Evolutionary conservation across 108 stramenopile genomes (phyloP).

Genomic region (Mediolabrus comicus): DNA sequence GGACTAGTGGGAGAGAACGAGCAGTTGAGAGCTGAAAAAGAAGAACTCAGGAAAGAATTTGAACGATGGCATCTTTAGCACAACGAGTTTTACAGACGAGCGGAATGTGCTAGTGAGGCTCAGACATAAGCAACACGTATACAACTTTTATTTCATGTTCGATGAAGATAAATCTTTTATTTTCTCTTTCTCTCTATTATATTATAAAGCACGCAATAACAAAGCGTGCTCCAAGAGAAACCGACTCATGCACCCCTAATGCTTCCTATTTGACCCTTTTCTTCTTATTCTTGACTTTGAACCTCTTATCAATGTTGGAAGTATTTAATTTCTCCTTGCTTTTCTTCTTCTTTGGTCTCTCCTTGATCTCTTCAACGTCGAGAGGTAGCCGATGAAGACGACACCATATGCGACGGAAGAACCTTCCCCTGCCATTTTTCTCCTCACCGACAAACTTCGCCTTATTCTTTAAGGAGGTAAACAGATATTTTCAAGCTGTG

Average conservation of each 20-base stretch:
- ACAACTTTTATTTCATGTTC: no score
- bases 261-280: no score
- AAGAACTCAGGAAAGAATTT: no score
- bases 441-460: slow-evolving; percentile 34
- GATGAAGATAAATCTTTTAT: no score
- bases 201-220: no score
- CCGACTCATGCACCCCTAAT: no score
- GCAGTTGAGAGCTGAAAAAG: no score
- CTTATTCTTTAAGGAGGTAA: neutral
- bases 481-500: neutral
- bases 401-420: slow-evolving; percentile 80
- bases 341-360: slow-evolving; percentile 28
- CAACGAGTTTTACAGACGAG: slow-evolving; percentile 36
- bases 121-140: no score
- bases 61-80: slow-evolving; percentile 54
- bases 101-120: no score
- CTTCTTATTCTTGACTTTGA: neutral
- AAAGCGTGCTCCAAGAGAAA: no score
- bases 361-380: slow-evolving; percentile 34
- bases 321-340: neutral
- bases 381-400: slow-evolving; percentile 52
- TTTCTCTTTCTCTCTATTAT: no score
- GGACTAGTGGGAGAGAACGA: no score
- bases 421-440: slow-evolving; percentile 73
- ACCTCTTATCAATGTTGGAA: neutral